These are phyloP conservation scores for Glaciozyma martinii DNA, from an alignment of 768 basidiomycete genomes.

Conservation along the genomic window DNA sequence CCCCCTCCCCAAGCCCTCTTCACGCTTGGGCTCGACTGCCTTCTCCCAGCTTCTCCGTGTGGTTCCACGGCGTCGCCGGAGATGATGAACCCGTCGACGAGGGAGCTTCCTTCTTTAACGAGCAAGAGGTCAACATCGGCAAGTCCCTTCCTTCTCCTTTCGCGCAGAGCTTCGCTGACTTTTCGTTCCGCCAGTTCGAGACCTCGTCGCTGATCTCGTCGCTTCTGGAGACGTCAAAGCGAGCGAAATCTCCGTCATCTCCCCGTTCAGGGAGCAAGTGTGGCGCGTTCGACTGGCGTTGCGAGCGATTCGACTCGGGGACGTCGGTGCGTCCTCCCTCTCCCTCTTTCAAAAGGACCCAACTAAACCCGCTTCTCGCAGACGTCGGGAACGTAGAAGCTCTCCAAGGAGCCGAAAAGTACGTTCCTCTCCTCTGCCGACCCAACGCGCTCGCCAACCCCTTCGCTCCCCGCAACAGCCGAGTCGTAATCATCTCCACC, in stretches of 20 bases:
- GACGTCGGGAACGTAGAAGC: constrained; percentile 41
- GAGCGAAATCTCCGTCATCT: constrained; percentile 39
- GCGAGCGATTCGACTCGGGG: constrained; percentile 29
- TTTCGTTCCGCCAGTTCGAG: no score
- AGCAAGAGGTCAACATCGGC: constrained; percentile 33
- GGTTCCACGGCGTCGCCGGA: constrained; percentile 35
- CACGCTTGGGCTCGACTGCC: constrained; percentile 34
- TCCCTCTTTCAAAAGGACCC: not conserved
- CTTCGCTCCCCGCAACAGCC: constrained; percentile 11
- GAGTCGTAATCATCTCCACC: constrained; percentile 34
- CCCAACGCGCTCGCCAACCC: not conserved
- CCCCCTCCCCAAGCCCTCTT: not conserved
- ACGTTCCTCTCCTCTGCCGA: not conserved
- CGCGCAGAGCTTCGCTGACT: no score
- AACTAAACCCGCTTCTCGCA: not conserved
- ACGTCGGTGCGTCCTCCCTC: constrained; percentile 28
- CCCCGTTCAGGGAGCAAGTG: constrained; percentile 41
- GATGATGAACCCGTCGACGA: constrained; percentile 40
- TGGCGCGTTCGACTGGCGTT: constrained; percentile 38
- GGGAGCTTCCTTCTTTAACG: constrained; percentile 39
- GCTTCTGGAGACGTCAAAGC: constrained; percentile 30
- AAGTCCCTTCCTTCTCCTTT: constrained; percentile 11
- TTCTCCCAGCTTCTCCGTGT: constrained; percentile 35
- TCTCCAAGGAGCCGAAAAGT: constrained; percentile 41
- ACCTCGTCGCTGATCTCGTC: not conserved